phyloP scores from a whole-genome alignment of 2,329 filamentous ascomycete species.

The Alternaria novae-zelandiae region DNA sequence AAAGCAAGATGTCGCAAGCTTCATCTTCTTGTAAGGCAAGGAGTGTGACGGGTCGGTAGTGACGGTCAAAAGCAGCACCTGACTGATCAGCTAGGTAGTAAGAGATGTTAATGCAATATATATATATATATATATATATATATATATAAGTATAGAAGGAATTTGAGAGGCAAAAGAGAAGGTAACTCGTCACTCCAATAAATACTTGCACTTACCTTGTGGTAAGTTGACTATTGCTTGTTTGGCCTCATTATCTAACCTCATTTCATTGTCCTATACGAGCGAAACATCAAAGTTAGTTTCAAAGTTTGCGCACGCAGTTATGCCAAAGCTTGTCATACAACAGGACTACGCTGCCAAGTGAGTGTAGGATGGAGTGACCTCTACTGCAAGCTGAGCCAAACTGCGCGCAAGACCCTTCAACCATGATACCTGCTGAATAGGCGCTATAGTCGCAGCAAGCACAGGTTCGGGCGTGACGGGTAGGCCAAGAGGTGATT shows the following conservation, averaged over 20 bases:
- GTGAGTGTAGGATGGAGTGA: not conserved
- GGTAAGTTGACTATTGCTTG: not conserved
- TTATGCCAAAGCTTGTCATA: not conserved
- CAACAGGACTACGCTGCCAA: not conserved
- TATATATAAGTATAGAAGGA: not conserved
- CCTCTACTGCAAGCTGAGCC: not conserved
- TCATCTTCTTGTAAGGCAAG: not conserved
- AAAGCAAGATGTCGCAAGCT: not conserved
- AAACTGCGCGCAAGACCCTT: not conserved
- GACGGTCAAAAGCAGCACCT: not conserved
- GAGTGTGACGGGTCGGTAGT: not conserved
- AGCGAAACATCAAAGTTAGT: not conserved
- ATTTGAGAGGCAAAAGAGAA: not conserved
- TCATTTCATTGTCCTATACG: not conserved
- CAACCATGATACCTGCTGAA: not conserved
- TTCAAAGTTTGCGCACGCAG: not conserved
- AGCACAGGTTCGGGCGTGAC: not conserved
- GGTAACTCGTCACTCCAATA: not conserved
- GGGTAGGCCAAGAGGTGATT: not conserved
- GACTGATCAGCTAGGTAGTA: not conserved
- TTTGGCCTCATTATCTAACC: not conserved
- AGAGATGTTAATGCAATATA: not conserved
- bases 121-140: not conserved
- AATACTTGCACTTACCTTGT: not conserved
- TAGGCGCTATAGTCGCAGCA: not conserved